A percentile compares a stretch with the other conserved stretches of the same genome.
phyloP scores from a whole-genome alignment of 129 eudicot species.

The Flaveria sonorensis region DNA sequence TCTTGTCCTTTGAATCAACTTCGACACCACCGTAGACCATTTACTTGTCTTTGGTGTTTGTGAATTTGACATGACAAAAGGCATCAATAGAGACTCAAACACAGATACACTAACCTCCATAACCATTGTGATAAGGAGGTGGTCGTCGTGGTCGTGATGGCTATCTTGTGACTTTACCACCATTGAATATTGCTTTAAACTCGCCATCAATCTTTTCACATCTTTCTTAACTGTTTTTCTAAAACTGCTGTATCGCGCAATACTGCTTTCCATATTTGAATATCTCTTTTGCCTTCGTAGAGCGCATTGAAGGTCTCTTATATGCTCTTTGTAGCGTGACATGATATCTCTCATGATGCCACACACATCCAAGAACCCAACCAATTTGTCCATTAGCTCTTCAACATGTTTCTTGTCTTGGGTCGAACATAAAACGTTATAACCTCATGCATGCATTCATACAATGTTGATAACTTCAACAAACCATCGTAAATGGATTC shows the following conservation, averaged over 20 bases:
- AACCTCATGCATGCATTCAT: constrained; percentile 34
- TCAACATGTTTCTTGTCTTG: constrained; percentile 28
- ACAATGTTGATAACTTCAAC: constrained; percentile 29
- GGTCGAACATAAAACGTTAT: constrained; percentile 24
- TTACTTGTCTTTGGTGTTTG: constrained; percentile 25
- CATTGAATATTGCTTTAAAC: constrained; percentile 28
- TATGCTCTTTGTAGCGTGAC: constrained; percentile 31
- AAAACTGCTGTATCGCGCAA: constrained; percentile 20
- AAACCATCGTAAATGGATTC: constrained; percentile 27
- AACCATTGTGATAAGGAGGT: constrained; percentile 27
- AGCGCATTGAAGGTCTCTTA: constrained; percentile 35
- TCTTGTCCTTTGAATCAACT: constrained; percentile 33
- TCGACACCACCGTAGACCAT: constrained; percentile 36
- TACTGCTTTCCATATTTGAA: constrained; percentile 13
- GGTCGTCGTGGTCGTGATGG: background rate
- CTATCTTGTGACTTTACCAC: constrained; percentile 9
- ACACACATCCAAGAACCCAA: constrained; percentile 42
- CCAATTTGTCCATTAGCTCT: constrained; percentile 34
- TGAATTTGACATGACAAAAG: constrained; percentile 23
- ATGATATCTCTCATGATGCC: constrained; percentile 32
- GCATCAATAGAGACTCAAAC: constrained; percentile 33
- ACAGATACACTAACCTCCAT: constrained; percentile 28
- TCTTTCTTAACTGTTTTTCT: constrained; percentile 39
- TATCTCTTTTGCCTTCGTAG: constrained; percentile 34
- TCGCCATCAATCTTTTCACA: constrained; percentile 27